These are phyloP conservation scores for Crassisporium funariophilum DNA, from an alignment of 768 basidiomycete genomes.

Conservation along the genomic window DNA sequence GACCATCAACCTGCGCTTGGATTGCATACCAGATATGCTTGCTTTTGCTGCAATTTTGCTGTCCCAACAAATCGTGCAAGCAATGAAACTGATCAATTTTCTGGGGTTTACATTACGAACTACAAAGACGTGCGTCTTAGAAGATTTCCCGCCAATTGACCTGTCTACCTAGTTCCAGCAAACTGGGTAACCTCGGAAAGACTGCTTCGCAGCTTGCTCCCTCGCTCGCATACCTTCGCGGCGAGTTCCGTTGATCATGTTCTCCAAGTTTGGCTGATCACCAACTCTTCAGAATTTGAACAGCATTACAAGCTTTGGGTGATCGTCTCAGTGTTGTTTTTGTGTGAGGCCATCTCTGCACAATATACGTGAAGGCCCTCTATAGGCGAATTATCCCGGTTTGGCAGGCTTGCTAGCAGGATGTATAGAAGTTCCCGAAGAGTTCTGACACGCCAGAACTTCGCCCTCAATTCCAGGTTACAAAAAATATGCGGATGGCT, in stretches of 20 bases:
- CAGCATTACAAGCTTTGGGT: constrained; percentile 44
- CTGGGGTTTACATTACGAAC: constrained; percentile 63
- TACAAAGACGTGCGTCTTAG: constrained; percentile 54
- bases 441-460: background rate
- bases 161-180: no score
- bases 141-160: background rate
- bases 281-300: constrained; percentile 46
- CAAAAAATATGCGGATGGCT: constrained; percentile 46
- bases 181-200: no score
- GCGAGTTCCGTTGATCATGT: no score
- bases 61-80: no score
- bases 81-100: no score
- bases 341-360: constrained; percentile 58
- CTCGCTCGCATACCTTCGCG: constrained; percentile 64
- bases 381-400: constrained; percentile 56
- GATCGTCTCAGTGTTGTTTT: background rate
- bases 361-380: no score
- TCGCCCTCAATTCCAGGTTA: constrained; percentile 37
- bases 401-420: constrained; percentile 60
- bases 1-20: no score
- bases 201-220: constrained; percentile 49
- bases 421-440: constrained; percentile 29
- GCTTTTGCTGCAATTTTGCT: no score
- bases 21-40: no score
- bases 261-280: constrained; percentile 1